Evolutionary conservation across 805 yeast species (phyloP).

Genomic region (Candida gorgasii): DNA sequence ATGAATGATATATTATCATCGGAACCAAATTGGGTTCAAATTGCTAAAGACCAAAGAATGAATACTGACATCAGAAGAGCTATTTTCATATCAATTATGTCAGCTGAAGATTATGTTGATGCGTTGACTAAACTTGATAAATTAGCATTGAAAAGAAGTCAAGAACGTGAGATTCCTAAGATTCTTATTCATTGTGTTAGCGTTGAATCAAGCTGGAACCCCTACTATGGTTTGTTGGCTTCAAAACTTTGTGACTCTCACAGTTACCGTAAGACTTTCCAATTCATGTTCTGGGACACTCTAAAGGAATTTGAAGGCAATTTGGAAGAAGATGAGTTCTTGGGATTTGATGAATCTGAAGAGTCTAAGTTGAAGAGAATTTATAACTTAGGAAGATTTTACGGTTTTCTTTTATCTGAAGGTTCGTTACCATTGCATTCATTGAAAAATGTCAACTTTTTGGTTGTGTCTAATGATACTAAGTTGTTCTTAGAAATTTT

Average conservation of each 20-base stretch:
- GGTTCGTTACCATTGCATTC: constrained; percentile 73
- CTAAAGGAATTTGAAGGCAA: constrained; percentile 63
- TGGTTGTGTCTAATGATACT: constrained; percentile 65
- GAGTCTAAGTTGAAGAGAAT: constrained; percentile 57
- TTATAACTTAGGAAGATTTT: constrained; percentile 77
- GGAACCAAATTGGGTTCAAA: constrained; percentile 84
- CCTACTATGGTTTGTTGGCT: constrained; percentile 83
- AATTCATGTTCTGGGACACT: constrained; percentile 87
- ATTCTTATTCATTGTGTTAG: constrained; percentile 85
- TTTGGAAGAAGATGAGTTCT: constrained; percentile 44
- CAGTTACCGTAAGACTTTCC: constrained; percentile 76
- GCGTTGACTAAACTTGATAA: constrained; percentile 83
- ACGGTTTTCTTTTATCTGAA: constrained; percentile 72
- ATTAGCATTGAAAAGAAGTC: constrained; percentile 71
- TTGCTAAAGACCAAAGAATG: constrained; percentile 87
- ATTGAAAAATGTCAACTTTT: constrained; percentile 69
- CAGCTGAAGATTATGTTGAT: constrained; percentile 89
- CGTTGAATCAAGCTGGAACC: constrained; percentile 81
- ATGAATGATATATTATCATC: constrained; percentile 61
- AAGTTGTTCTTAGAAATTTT: constrained; percentile 72
- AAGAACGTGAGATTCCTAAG: constrained; percentile 83
- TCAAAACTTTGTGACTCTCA: constrained; percentile 74
- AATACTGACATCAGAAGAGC: constrained; percentile 95
- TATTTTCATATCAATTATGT: constrained; percentile 90
- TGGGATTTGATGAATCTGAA: constrained; percentile 47